Percentiles rank a stretch among this genome's conserved stretches.
These are phyloP conservation scores for Phytophthora pluvialis DNA, from an alignment of 352 stramenopile species.

Conservation along the genomic window DNA sequence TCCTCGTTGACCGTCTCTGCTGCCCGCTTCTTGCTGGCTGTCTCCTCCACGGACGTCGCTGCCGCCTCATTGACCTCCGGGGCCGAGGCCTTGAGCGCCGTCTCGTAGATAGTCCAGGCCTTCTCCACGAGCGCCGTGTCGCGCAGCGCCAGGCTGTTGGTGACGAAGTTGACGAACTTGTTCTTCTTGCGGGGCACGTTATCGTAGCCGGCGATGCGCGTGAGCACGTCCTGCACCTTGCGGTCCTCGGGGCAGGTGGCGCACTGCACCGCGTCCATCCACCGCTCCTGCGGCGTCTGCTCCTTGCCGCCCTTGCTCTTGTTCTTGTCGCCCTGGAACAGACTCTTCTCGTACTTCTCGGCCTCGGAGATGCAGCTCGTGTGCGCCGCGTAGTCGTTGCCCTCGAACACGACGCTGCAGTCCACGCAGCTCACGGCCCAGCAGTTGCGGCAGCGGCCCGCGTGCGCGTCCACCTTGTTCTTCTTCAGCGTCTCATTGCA, in stretches of 20 bases:
- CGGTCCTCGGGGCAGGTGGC: slow-evolving; percentile 54
- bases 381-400: slow-evolving; percentile 89
- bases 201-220: slow-evolving; percentile 78
- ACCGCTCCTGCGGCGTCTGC: slow-evolving; percentile 89
- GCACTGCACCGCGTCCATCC: slow-evolving; percentile 78
- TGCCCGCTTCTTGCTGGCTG: slow-evolving; percentile 54
- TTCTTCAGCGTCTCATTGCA: slow-evolving; percentile 95
- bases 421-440: slow-evolving; percentile 94
- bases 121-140: slow-evolving; percentile 60
- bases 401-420: slow-evolving; percentile 91
- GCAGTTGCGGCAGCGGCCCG: slow-evolving; percentile 84
- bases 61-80: slow-evolving; percentile 14
- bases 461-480: slow-evolving; percentile 93
- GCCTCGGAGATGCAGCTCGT: slow-evolving; percentile 94
- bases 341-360: slow-evolving; percentile 93
- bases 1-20: slow-evolving; percentile 33
- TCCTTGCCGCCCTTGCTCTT: slow-evolving; percentile 62
- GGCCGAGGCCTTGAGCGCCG: slow-evolving; percentile 57
- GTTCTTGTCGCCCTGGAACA: slow-evolving; percentile 83
- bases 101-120: slow-evolving; percentile 79
- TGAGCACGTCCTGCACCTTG: slow-evolving; percentile 73
- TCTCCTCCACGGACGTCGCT: slow-evolving; percentile 4
- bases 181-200: slow-evolving; percentile 94
- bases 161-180: slow-evolving; percentile 94
- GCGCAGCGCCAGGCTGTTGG: slow-evolving; percentile 77